A percentile compares a stretch with the other conserved stretches of the same genome.
Evolutionary conservation across 441 rosid species (phyloP).

Genomic region (Brassica hybrid): DNA sequence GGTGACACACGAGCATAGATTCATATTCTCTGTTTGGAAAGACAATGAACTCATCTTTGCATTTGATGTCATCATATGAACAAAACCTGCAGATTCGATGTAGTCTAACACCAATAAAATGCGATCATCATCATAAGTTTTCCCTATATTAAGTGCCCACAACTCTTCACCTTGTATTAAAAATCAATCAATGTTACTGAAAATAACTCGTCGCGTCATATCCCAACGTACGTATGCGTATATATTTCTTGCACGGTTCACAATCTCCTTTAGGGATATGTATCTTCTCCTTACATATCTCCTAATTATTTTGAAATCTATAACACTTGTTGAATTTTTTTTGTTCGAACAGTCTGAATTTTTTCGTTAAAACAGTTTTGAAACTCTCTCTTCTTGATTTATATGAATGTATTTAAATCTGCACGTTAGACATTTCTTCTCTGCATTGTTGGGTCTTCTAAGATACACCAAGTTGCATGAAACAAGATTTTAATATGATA

Average conservation of each 20-base stretch:
- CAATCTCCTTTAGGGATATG: too few species aligned
- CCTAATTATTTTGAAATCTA: background rate
- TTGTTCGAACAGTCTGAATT: too few species aligned
- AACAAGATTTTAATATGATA: background rate
- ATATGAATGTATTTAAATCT: background rate
- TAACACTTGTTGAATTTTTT: background rate
- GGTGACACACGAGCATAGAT: constrained; percentile 35
- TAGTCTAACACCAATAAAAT: constrained; percentile 28
- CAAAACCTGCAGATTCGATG: constrained; percentile 31
- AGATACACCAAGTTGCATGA: background rate
- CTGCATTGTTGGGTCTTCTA: constrained; percentile 1
- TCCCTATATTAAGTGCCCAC: constrained; percentile 29
- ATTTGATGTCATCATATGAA: constrained; percentile 45
- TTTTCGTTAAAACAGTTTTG: too few species aligned
- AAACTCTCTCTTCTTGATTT: background rate
- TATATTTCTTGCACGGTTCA: too few species aligned
- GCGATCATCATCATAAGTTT: constrained; percentile 24
- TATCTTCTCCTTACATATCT: too few species aligned
- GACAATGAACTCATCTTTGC: constrained; percentile 46
- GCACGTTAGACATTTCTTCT: background rate
- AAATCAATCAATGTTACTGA: constrained; percentile 11
- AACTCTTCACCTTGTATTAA: constrained; percentile 10
- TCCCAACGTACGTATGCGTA: too few species aligned
- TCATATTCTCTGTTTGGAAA: constrained; percentile 37
- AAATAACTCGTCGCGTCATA: too few species aligned